These are phyloP conservation scores for Zygosaccharomyces bisporus DNA, from an alignment of 805 yeast species.

Conservation along the genomic window DNA sequence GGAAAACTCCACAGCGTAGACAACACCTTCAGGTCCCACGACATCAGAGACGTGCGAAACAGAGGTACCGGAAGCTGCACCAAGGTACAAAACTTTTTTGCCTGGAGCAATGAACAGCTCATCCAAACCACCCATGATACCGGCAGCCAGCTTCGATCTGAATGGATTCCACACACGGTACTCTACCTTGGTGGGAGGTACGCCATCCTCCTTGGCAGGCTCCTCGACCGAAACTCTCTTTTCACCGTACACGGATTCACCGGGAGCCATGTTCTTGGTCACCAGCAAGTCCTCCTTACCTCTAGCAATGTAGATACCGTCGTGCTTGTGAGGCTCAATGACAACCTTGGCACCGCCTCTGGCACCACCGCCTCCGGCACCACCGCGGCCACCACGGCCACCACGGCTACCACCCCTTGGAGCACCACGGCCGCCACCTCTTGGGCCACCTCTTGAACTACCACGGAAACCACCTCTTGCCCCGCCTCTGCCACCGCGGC, in stretches of 20 bases:
- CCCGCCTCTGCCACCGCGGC: slow-evolving; percentile 48
- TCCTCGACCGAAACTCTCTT: slow-evolving; percentile 93
- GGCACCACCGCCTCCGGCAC: slow-evolving; percentile 64
- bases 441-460: slow-evolving; percentile 60
- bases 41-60: slow-evolving; percentile 97
- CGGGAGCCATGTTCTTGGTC: slow-evolving; percentile 96
- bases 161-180: slow-evolving; percentile 99
- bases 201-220: slow-evolving; percentile 83
- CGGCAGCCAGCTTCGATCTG: slow-evolving; percentile 99
- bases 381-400: slow-evolving; percentile 50
- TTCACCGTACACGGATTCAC: slow-evolving; percentile 98
- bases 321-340: slow-evolving; percentile 98
- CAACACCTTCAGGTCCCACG: slow-evolving; percentile 98
- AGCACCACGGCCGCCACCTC: slow-evolving; percentile 77
- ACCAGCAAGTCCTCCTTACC: slow-evolving; percentile 98
- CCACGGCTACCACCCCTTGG: slow-evolving; percentile 48
- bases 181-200: slow-evolving; percentile 89
- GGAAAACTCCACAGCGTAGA: slow-evolving; percentile 98
- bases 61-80: slow-evolving; percentile 99
- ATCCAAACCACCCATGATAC: slow-evolving; percentile 99
- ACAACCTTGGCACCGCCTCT: slow-evolving; percentile 92
- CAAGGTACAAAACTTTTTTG: slow-evolving; percentile 92
- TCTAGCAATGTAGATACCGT: slow-evolving; percentile 98
- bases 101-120: slow-evolving; percentile 98
- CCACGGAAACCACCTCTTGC: slow-evolving; percentile 41